Evolutionary conservation across 345 rosid genomes (phyloP).

Genomic region (Populus alba): DNA sequence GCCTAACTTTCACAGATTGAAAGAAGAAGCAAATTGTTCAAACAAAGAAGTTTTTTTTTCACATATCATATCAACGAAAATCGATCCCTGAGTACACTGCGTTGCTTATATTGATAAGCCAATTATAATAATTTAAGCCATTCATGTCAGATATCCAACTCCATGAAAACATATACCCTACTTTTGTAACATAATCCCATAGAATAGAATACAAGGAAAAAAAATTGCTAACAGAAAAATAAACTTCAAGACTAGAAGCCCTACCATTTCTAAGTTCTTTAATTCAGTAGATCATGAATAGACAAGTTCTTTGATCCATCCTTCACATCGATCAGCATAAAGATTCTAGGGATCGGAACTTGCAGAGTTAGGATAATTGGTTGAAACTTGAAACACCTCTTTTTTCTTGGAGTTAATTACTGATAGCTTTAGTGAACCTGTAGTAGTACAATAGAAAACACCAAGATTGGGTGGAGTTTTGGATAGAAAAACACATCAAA

Average conservation of each 20-base stretch:
- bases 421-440: constrained; percentile 2
- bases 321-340: constrained; percentile 7
- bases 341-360: neutral
- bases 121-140: neutral
- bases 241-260: constrained; percentile 21
- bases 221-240: neutral
- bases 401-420: neutral
- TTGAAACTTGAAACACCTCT: constrained; percentile 4
- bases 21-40: neutral
- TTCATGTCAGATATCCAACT: constrained; percentile 25
- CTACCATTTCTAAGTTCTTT: constrained; percentile 25
- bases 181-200: constrained; percentile 2
- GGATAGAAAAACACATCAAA: neutral
- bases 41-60: neutral
- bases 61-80: constrained; percentile 3
- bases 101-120: neutral
- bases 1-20: neutral
- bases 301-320: neutral
- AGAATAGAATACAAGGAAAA: constrained; percentile 10
- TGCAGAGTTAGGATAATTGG: constrained; percentile 17
- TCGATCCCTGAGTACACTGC: constrained; percentile 16
- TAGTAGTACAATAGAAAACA: neutral
- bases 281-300: constrained; percentile 13
- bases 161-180: constrained; percentile 25
- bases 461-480: constrained; percentile 1